Evolutionary conservation across 2,329 filamentous ascomycete genomes (phyloP).

Genomic region (Amylocarpus encephaloides): DNA sequence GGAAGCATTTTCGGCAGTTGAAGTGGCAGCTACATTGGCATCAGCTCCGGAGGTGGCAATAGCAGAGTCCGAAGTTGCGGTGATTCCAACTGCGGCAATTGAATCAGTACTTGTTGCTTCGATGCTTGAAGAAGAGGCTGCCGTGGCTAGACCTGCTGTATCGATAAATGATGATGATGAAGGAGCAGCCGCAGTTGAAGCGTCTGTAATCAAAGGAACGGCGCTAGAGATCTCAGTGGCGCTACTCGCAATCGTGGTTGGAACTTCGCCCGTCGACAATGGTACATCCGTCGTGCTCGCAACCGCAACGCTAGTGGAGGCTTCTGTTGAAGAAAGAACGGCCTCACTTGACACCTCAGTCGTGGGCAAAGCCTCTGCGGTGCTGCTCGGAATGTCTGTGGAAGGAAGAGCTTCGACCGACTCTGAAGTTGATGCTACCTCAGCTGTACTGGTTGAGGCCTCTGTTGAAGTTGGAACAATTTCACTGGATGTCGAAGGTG

Average conservation of each 20-base stretch:
- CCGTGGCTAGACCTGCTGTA: background rate
- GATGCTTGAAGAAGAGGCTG: background rate
- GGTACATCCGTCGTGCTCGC: background rate
- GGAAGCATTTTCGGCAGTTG: background rate
- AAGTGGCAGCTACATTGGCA: background rate
- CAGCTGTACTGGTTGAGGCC: background rate
- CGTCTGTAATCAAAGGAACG: background rate
- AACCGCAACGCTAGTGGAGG: background rate
- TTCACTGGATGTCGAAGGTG: no score
- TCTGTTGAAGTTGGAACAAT: no score
- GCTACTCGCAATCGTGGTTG: background rate
- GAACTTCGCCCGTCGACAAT: background rate
- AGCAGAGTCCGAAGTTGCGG: background rate
- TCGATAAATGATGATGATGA: background rate
- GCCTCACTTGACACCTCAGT: background rate
- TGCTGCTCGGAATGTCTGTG: background rate
- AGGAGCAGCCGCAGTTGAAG: background rate
- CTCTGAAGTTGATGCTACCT: background rate
- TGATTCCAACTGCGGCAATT: background rate
- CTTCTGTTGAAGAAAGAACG: background rate
- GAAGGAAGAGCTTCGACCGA: background rate
- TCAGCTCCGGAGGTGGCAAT: background rate
- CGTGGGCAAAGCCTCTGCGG: background rate
- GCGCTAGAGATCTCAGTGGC: background rate
- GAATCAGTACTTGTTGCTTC: background rate